These are phyloP conservation scores for Agrocybe praecox DNA, from an alignment of 768 basidiomycete genomes.

Conservation along the genomic window DNA sequence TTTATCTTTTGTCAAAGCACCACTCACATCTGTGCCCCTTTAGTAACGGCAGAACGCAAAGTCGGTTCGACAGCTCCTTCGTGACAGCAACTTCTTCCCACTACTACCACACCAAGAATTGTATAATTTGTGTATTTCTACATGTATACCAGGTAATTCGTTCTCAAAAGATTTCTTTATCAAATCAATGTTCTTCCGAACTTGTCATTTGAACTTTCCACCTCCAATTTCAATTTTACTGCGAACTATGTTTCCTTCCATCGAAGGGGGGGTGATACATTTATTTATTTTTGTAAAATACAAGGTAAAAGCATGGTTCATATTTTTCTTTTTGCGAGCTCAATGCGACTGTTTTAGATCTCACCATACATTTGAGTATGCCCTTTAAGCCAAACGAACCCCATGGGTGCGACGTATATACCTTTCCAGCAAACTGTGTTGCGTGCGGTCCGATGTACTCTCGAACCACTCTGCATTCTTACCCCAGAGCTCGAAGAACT, in stretches of 20 bases:
- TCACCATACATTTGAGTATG: background rate
- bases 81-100: background rate
- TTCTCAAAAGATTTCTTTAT: no score
- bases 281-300: no score
- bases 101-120: background rate
- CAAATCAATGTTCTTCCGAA: no score
- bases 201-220: no score
- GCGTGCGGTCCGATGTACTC: no score
- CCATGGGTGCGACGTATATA: background rate
- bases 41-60: conserved; percentile 16
- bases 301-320: no score
- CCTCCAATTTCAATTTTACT: no score
- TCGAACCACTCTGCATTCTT: background rate
- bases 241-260: no score
- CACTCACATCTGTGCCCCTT: background rate
- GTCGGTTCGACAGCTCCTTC: conserved; percentile 7
- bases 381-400: no score
- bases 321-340: no score
- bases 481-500: background rate
- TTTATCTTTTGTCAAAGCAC: background rate
- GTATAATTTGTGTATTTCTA: background rate
- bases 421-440: background rate
- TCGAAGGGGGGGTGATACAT: no score
- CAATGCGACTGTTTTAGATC: background rate
- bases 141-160: background rate